Evolutionary conservation across 139 green algal genomes (phyloP).

Genomic region (Prasinococcaceae sp.): DNA sequence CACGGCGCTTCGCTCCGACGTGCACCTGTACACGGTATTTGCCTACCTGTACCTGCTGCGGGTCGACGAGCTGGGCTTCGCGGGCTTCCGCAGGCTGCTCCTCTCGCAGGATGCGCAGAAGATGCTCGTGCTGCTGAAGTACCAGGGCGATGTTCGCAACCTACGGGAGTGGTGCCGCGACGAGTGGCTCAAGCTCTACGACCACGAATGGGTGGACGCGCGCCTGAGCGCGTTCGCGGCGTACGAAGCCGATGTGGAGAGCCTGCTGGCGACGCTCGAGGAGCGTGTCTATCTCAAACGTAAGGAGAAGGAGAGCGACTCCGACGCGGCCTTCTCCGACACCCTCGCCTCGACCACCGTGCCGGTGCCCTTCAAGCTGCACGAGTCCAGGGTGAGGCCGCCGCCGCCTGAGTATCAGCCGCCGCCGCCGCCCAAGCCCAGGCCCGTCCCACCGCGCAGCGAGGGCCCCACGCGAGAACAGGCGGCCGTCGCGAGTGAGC

Average conservation of each 20-base stretch:
- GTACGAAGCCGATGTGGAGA: conserved; percentile 21
- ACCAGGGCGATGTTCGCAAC: conserved; percentile 38
- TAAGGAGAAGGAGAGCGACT: conserved; percentile 12
- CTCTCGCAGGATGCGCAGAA: conserved; percentile 46
- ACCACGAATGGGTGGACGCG: conserved; percentile 26
- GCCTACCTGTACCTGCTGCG: conserved; percentile 14
- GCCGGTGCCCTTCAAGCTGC: conserved; percentile 49
- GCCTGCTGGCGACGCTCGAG: conserved; percentile 33
- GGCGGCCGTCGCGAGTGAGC: conserved; percentile 34
- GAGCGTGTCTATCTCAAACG: conserved; percentile 32
- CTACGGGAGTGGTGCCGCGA: conserved; percentile 37
- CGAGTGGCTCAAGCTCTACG: conserved; percentile 63
- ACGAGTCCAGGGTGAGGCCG: conserved; percentile 36
- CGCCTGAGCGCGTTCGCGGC: conserved; percentile 21
- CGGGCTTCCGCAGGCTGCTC: conserved; percentile 32
- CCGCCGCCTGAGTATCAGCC: conserved; percentile 32
- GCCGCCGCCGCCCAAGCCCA: conserved; percentile 17
- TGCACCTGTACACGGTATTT: conserved; percentile 9
- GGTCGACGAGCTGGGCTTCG: conserved; percentile 14
- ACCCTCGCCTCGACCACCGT: conserved; percentile 17
- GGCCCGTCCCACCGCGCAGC: conserved; percentile 1
- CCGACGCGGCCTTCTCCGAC: no score
- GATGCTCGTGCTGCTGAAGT: conserved; percentile 51
- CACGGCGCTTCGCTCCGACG: conserved; percentile 7
- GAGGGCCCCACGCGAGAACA: conserved; percentile 43